phyloP scores from a whole-genome alignment of 305 asterid species.

The Fraxinus greggii region DNA sequence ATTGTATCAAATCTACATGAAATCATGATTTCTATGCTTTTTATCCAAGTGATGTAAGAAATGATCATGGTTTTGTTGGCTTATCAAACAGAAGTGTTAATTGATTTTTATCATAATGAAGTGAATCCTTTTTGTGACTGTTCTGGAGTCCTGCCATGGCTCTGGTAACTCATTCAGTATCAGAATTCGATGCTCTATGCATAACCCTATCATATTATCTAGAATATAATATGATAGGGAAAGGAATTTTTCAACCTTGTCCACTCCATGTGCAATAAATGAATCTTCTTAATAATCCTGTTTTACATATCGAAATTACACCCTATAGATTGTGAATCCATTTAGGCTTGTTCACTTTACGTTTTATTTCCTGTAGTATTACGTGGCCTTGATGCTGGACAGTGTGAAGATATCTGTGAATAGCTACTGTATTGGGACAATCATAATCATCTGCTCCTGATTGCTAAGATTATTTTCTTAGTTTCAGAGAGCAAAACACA shows the following conservation, averaged over 20 bases:
- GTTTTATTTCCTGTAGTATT: background rate
- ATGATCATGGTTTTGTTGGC: background rate
- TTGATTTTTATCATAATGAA: background rate
- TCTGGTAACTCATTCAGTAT: background rate
- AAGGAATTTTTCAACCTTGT: background rate
- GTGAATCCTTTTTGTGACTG: background rate
- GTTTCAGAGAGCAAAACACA: background rate
- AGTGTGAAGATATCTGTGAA: background rate
- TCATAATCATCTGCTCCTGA: background rate
- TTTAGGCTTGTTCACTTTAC: background rate
- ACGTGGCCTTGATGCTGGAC: background rate
- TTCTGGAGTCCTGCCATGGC: background rate
- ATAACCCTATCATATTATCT: background rate
- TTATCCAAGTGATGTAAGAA: background rate
- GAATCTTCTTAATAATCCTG: background rate
- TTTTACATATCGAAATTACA: background rate
- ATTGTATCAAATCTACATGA: constrained; percentile 16
- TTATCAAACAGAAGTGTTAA: background rate
- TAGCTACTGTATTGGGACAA: background rate
- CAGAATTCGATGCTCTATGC: background rate
- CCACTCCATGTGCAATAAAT: background rate
- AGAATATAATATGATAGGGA: background rate
- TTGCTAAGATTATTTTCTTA: background rate
- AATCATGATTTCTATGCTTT: background rate
- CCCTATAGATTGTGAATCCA: background rate